Evolutionary conservation across 345 rosid species (phyloP).

Genomic region (Brassica juncea): DNA sequence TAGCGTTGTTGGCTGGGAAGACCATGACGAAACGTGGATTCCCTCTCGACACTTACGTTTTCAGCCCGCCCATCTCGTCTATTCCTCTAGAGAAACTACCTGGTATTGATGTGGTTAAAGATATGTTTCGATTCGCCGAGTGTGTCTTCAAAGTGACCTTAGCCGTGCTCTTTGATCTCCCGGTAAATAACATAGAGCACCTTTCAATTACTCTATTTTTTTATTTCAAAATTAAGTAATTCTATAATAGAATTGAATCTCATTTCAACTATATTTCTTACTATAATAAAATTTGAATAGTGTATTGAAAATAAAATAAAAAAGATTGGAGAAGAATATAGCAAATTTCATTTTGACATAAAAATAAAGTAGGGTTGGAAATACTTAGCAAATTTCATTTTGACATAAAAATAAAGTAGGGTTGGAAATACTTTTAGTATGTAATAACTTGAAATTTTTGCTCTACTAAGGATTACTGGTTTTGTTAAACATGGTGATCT

Average conservation of each 20-base stretch:
- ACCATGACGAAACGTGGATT: conserved; percentile 37
- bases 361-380: too few species aligned
- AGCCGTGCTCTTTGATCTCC: neutral
- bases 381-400: too few species aligned
- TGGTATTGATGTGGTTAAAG: conserved; percentile 35
- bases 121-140: conserved; percentile 37
- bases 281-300: too few species aligned
- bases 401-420: too few species aligned
- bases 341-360: too few species aligned
- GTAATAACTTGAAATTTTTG: neutral
- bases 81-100: conserved; percentile 45
- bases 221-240: too few species aligned
- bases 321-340: too few species aligned
- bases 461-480: neutral
- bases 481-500: neutral
- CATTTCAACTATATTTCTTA: too few species aligned
- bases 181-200: neutral
- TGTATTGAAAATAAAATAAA: too few species aligned
- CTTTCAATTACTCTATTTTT: too few species aligned
- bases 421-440: neutral
- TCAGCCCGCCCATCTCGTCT: conserved; percentile 61
- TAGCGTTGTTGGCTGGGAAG: neutral
- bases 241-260: too few species aligned
- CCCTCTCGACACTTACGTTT: conserved; percentile 48
- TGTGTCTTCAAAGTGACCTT: conserved; percentile 48